phyloP scores from a whole-genome alignment of 1,139 yeast genomes.

The Torulaspora globosa region DNA sequence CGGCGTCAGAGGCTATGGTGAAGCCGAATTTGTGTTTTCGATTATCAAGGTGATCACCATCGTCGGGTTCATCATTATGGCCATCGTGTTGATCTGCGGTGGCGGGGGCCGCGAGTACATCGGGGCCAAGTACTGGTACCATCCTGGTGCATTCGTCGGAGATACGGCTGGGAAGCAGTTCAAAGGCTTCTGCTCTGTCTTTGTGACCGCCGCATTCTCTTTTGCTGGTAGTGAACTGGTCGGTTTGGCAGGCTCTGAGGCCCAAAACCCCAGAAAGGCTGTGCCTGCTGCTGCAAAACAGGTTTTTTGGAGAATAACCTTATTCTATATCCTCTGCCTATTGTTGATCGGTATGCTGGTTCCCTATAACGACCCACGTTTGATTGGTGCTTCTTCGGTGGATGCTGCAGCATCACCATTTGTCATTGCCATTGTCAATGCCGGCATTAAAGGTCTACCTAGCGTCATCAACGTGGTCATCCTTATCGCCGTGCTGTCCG shows the following conservation, averaged over 20 bases:
- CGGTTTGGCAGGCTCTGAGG: conserved; percentile 86
- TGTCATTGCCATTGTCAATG: conserved; percentile 54
- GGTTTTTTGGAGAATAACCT: conserved; percentile 66
- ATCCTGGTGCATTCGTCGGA: conserved; percentile 61
- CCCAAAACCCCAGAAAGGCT: conserved; percentile 67
- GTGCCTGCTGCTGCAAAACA: conserved; percentile 73
- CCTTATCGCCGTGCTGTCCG: conserved; percentile 61
- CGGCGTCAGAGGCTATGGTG: conserved; percentile 64
- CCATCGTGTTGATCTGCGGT: conserved; percentile 64
- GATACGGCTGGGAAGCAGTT: conserved; percentile 41
- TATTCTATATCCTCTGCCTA: conserved; percentile 53
- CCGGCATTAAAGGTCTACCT: conserved; percentile 53
- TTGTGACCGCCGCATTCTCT: conserved; percentile 55
- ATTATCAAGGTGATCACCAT: conserved; percentile 58
- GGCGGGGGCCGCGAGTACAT: conserved; percentile 60
- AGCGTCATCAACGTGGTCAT: conserved; percentile 51
- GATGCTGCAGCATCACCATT: conserved; percentile 59
- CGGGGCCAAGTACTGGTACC: conserved; percentile 60
- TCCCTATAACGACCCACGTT: conserved; percentile 41
- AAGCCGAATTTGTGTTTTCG: conserved; percentile 62
- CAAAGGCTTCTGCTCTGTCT: conserved; percentile 50
- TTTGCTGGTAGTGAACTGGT: conserved; percentile 67
- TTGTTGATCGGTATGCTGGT: conserved; percentile 47
- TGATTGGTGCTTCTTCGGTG: conserved; percentile 42
- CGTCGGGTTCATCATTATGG: conserved; percentile 64